phyloP scores from a whole-genome alignment of 106 monocot genomes.

The Chionographis japonica region DNA sequence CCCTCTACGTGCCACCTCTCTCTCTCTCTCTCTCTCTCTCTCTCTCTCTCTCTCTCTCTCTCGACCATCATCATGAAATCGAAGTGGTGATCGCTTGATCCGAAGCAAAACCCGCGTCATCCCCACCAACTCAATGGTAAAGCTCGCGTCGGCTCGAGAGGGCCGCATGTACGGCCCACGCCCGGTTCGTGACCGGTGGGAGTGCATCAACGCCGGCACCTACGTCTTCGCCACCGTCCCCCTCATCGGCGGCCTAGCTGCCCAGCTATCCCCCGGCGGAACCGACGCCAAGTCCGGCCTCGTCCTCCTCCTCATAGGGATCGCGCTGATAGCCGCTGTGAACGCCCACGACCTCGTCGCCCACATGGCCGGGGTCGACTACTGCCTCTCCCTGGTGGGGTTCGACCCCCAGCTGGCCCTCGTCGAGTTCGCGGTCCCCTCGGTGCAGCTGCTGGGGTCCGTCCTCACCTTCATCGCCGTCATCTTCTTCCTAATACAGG shows the following conservation, averaged over 20 bases:
- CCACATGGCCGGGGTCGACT: slow-evolving; percentile 66
- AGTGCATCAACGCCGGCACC: slow-evolving; percentile 81
- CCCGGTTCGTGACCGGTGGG: slow-evolving; percentile 46
- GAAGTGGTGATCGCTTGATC: too few species aligned
- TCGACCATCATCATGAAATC: too few species aligned
- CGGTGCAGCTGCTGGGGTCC: slow-evolving; percentile 43
- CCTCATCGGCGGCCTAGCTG: slow-evolving; percentile 36
- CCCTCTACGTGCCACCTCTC: too few species aligned
- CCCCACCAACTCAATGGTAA: slow-evolving; percentile 36
- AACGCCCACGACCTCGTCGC: slow-evolving; percentile 77
- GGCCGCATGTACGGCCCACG: slow-evolving; percentile 59
- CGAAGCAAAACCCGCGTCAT: too few species aligned
- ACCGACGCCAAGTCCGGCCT: slow-evolving; percentile 37
- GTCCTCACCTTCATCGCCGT: slow-evolving; percentile 33
- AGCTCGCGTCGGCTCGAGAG: slow-evolving; percentile 75
- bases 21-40: too few species aligned
- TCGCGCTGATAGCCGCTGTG: slow-evolving; percentile 31
- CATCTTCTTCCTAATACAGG: slow-evolving; percentile 64
- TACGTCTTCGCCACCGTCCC: slow-evolving; percentile 43
- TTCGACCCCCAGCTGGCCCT: slow-evolving; percentile 63
- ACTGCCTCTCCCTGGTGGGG: slow-evolving; percentile 35
- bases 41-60: too few species aligned
- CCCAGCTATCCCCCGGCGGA: slow-evolving; percentile 23
- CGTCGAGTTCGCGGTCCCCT: slow-evolving; percentile 67
- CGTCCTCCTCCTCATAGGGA: slow-evolving; percentile 39